Conservation (phyloP, 108 stramenopile genomes). For the Cylindrotheca closterium region DNA sequence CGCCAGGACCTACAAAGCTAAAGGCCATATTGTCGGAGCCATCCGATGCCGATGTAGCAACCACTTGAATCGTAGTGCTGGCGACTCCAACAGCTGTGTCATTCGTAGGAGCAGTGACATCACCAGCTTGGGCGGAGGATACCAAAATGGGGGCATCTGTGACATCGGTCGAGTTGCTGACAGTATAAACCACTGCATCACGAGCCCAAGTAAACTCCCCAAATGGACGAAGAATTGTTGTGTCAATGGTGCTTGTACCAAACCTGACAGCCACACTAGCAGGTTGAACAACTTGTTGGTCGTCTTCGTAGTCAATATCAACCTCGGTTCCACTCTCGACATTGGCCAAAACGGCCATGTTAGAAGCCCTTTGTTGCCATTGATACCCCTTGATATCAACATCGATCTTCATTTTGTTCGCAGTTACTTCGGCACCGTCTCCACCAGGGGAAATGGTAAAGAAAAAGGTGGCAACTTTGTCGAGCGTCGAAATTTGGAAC, state of each 20-base stretch:
- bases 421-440: constrained; percentile 8
- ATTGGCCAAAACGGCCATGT: constrained; percentile 22
- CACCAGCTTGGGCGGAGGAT: too few relatives aligned
- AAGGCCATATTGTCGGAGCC: constrained; percentile 19
- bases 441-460: constrained; percentile 23
- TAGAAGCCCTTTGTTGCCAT: constrained; percentile 12
- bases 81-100: background rate
- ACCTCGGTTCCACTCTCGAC: constrained; percentile 11
- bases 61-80: constrained; percentile 15
- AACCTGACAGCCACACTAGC: background rate
- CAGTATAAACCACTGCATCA: background rate
- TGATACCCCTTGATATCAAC: constrained; percentile 21
- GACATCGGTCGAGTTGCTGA: background rate
- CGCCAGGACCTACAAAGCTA: constrained; percentile 28
- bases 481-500: constrained; percentile 7
- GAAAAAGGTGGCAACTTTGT: constrained; percentile 5
- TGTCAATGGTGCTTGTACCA: too few relatives aligned
- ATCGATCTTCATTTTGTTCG: constrained; percentile 44
- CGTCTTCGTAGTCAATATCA: background rate
- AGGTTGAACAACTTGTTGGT: constrained; percentile 6
- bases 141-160: too few relatives aligned
- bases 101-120: background rate
- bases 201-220: constrained; percentile 31
- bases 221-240: constrained; percentile 12
- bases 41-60: constrained; percentile 23